These are phyloP conservation scores for Arthrobotrys megalospora DNA, from an alignment of 2,329 filamentous ascomycete species.

Conservation along the genomic window DNA sequence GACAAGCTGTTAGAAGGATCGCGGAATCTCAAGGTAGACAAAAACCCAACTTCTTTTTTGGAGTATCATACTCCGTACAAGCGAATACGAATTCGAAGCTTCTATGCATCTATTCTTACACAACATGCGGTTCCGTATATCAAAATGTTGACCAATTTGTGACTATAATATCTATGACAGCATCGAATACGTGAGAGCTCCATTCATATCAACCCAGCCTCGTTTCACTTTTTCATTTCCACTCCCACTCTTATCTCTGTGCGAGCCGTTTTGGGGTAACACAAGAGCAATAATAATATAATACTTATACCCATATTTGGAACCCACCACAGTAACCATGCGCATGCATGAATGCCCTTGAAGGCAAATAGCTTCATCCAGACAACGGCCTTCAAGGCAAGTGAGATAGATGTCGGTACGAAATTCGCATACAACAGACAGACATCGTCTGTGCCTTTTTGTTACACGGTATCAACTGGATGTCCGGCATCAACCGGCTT, in stretches of 20 bases:
- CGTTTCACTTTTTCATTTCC: constrained; percentile 45
- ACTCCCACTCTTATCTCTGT: constrained; percentile 43
- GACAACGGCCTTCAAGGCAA: not conserved
- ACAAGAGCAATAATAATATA: constrained; percentile 47
- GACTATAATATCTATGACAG: constrained; percentile 42
- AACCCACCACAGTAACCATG: constrained; percentile 24
- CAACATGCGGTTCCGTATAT: constrained; percentile 3
- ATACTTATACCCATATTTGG: constrained; percentile 37
- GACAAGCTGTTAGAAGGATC: constrained; percentile 39
- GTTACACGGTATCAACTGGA: constrained; percentile 40
- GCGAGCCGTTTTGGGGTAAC: constrained; percentile 38
- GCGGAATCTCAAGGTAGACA: constrained; percentile 38
- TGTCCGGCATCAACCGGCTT: constrained; percentile 26
- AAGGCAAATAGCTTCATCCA: not conserved
- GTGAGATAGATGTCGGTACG: constrained; percentile 6
- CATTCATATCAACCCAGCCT: constrained; percentile 20
- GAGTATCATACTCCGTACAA: constrained; percentile 16
- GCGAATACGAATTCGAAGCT: constrained; percentile 29
- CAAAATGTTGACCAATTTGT: constrained; percentile 25
- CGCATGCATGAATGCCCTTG: constrained; percentile 23
- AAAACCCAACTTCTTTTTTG: constrained; percentile 22
- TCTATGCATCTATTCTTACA: constrained; percentile 22
- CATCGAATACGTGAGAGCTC: constrained; percentile 43
- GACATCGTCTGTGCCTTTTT: constrained; percentile 22
- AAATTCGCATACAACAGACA: constrained; percentile 4